These are phyloP conservation scores for Ogataea allantospora DNA, from an alignment of 805 yeast genomes.

Conservation along the genomic window DNA sequence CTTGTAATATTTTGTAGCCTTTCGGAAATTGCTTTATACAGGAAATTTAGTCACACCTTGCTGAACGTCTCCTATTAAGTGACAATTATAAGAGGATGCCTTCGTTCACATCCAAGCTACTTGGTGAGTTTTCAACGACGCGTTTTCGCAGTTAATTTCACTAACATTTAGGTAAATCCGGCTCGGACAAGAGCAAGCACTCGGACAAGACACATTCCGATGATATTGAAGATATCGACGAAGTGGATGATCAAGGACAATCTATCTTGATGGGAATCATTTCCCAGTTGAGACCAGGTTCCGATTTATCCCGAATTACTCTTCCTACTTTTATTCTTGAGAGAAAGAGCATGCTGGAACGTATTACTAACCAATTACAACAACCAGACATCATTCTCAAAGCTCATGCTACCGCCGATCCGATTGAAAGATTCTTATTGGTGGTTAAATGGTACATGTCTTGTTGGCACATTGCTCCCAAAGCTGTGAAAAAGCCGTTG, in stretches of 20 bases:
- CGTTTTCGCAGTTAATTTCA: too few species aligned
- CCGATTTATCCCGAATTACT: slow-evolving; percentile 86
- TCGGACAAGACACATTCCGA: slow-evolving; percentile 17
- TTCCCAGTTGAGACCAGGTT: slow-evolving; percentile 88
- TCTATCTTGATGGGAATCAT: slow-evolving; percentile 84
- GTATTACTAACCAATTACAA: slow-evolving; percentile 84
- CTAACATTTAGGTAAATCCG: slow-evolving; percentile 19
- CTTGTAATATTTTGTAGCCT: neutral
- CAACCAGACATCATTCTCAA: slow-evolving; percentile 72
- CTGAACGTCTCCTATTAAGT: neutral
- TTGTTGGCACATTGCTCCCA: slow-evolving; percentile 98
- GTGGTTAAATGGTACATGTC: slow-evolving; percentile 89
- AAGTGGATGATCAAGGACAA: slow-evolving; percentile 87
- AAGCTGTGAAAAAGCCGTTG: slow-evolving; percentile 95
- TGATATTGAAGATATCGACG: slow-evolving; percentile 76
- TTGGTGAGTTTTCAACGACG: slow-evolving; percentile 21
- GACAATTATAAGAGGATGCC: slow-evolving; percentile 24
- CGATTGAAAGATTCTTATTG: slow-evolving; percentile 64
- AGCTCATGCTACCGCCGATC: slow-evolving; percentile 62
- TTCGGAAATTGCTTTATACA: slow-evolving; percentile 5
- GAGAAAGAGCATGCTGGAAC: slow-evolving; percentile 92
- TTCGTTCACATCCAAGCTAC: slow-evolving; percentile 26
- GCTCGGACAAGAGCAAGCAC: slow-evolving; percentile 21
- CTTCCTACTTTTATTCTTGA: slow-evolving; percentile 94
- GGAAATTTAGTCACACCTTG: neutral